phyloP scores from a whole-genome alignment of 495 filamentous ascomycete species.

The Peziza echinospora region DNA sequence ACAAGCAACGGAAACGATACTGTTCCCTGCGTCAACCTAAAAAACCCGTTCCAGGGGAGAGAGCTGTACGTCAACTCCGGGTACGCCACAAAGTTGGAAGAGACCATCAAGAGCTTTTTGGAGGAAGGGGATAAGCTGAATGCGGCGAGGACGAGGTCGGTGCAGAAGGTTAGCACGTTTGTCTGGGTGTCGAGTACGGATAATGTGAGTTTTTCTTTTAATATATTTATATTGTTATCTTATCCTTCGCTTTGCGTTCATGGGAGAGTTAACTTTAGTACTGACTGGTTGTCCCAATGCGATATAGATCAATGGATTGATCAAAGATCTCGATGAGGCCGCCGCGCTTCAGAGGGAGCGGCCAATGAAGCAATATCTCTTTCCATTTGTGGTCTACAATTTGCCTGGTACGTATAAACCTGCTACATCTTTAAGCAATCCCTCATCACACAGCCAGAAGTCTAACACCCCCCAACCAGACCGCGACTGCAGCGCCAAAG shows the following conservation, averaged over 20 bases:
- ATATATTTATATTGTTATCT: slow-evolving; percentile 12
- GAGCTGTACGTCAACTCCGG: slow-evolving; percentile 32
- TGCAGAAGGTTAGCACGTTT: slow-evolving; percentile 33
- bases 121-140: slow-evolving; percentile 20
- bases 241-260: no score
- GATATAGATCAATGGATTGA: slow-evolving; percentile 23
- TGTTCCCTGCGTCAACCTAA: no score
- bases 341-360: slow-evolving; percentile 27
- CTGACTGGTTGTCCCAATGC: neutral
- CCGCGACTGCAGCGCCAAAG: slow-evolving; percentile 39
- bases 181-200: slow-evolving; percentile 25
- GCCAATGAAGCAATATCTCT: slow-evolving; percentile 23
- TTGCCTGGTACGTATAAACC: no score
- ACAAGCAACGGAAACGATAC: no score
- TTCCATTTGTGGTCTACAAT: slow-evolving; percentile 38
- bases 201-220: slow-evolving; percentile 9
- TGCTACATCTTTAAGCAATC: no score
- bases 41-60: slow-evolving; percentile 34
- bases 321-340: slow-evolving; percentile 24
- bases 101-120: slow-evolving; percentile 25
- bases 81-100: slow-evolving; percentile 31
- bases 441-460: no score
- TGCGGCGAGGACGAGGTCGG: slow-evolving; percentile 23
- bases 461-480: no score
- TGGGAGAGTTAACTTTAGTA: no score